phyloP scores from a whole-genome alignment of 371 early-diverging fungal species.

The Mortierella sp. region DNA sequence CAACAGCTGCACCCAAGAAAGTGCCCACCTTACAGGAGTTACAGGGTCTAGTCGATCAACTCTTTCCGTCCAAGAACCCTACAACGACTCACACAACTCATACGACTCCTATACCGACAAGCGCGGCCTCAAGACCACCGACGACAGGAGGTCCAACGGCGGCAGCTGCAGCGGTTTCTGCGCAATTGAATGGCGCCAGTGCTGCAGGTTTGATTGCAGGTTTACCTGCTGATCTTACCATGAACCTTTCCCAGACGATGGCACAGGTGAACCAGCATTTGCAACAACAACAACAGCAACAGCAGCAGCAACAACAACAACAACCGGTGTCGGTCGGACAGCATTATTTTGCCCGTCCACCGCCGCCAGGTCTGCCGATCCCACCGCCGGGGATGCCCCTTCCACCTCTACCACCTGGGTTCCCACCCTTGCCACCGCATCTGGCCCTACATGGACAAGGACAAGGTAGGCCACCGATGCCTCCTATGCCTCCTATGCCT shows the following conservation, averaged over 20 bases:
- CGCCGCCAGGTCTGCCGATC: slow-evolving; percentile 2
- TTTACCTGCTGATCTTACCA: slow-evolving; percentile 30
- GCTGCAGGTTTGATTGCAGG: slow-evolving; percentile 32
- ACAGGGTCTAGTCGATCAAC: slow-evolving; percentile 47
- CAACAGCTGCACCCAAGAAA: slow-evolving; percentile 7
- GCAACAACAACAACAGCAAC: slow-evolving; percentile 15
- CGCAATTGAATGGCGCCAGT: slow-evolving; percentile 23
- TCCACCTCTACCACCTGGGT: slow-evolving; percentile 31
- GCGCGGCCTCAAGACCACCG: not conserved
- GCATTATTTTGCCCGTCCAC: slow-evolving; percentile 12
- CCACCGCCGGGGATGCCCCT: slow-evolving; percentile 23
- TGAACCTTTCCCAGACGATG: slow-evolving; percentile 35
- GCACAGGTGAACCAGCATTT: slow-evolving; percentile 23
- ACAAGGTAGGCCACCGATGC: slow-evolving; percentile 10
- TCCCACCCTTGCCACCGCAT: slow-evolving; percentile 28
- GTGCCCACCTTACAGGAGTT: slow-evolving; percentile 37
- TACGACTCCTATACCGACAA: not conserved
- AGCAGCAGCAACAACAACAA: slow-evolving; percentile 9
- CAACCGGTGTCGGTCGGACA: not conserved
- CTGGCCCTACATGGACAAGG: slow-evolving; percentile 6
- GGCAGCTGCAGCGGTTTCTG: slow-evolving; percentile 44
- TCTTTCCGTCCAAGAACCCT: slow-evolving; percentile 32
- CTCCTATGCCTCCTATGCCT: slow-evolving; percentile 17
- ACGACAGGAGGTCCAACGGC: slow-evolving; percentile 26
- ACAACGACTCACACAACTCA: not conserved